Evolutionary conservation across 164 flowering plant genomes (phyloP), one percentile per base, ranked within the genome.

Genomic region (Litsea cubeba): DNA sequence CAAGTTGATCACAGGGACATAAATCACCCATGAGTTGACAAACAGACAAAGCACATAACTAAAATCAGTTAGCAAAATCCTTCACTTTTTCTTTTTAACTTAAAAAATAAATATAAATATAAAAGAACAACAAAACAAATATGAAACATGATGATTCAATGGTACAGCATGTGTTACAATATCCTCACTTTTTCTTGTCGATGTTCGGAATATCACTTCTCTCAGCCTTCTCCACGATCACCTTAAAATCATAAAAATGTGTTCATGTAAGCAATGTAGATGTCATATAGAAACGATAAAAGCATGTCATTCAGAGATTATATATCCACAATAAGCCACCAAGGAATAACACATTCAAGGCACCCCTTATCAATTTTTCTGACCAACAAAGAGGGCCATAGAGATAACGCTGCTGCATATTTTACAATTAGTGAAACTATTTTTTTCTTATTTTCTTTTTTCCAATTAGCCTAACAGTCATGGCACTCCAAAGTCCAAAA

Each of bases 181-280:
- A 24, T 35, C 10, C 89, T 87, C 79, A 90, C 97, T 92, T 92
- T 73, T 90, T 92, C 89, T 89, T 92, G 76, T 92, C 97, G 51
- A 92, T 91, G 79, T 83, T 85, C 3, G 97, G 93, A 66, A 89
- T 87, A 70, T 89, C 97, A 77, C 90, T 88, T 82, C 86, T 82
- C 78, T 90, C 94, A 1, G 91, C 93, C 79, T 87, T 92, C 84
- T 92, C 90, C 83, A 92, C 97, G 64, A 92, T 92, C 72, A 92
- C 90, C 90, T 87, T 65, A 24, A 65, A 57, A 50, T 70, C 60
- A 68, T 18, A 68, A 68, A 28, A 40, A 68, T 20, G 23, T 40
- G 2, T 66, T 28, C 40, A 35, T 2, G 20, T 40, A 40, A 20
- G 71, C 12, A 12, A 54, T 14, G 60, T 14, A 54, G 60, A 54